phyloP scores from a whole-genome alignment of 1,284 basidiomycete genomes.

The Agroathelia rolfsii region DNA sequence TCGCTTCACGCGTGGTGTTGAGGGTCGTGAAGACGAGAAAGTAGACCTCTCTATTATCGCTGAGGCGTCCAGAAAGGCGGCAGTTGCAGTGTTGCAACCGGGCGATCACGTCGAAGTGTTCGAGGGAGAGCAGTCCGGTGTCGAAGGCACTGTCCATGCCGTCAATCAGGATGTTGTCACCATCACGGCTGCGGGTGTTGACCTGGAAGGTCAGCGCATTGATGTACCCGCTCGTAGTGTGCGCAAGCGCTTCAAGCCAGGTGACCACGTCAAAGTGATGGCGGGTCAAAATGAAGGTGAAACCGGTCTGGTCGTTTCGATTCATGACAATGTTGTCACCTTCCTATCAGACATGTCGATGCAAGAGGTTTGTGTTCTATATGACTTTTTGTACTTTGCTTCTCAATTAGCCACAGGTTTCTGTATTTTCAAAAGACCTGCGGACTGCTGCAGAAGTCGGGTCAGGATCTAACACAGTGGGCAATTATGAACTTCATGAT shows the following conservation, averaged over 20 bases:
- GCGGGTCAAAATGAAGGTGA: slow-evolving; percentile 90
- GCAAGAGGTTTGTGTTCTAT: slow-evolving; percentile 66
- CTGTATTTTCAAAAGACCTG: slow-evolving; percentile 95
- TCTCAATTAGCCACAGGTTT: slow-evolving; percentile 65
- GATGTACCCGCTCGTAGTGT: slow-evolving; percentile 87
- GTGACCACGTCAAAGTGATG: slow-evolving; percentile 99
- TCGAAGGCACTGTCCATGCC: slow-evolving; percentile 86
- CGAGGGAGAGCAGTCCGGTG: slow-evolving; percentile 91
- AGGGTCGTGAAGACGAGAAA: slow-evolving; percentile 51
- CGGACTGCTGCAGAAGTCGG: slow-evolving; percentile 96
- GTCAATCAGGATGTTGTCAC: slow-evolving; percentile 84
- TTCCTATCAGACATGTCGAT: slow-evolving; percentile 97
- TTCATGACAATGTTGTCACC: slow-evolving; percentile 86
- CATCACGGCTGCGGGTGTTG: slow-evolving; percentile 73
- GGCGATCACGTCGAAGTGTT: slow-evolving; percentile 97
- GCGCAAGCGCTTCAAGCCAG: slow-evolving; percentile 90
- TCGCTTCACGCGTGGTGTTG: slow-evolving; percentile 69
- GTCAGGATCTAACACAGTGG: slow-evolving; percentile 79
- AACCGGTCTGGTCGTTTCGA: slow-evolving; percentile 91
- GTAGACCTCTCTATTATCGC: slow-evolving; percentile 82
- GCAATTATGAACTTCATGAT: slow-evolving; percentile 93
- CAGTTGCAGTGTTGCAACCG: slow-evolving; percentile 86
- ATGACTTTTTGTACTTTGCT: slow-evolving; percentile 2
- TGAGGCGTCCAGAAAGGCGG: slow-evolving; percentile 79
- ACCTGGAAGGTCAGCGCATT: slow-evolving; percentile 76